A percentile compares a stretch with the other conserved stretches of the same genome.
phyloP scores from a whole-genome alignment of 257 asterid genomes.

The Perilla frutescens region DNA sequence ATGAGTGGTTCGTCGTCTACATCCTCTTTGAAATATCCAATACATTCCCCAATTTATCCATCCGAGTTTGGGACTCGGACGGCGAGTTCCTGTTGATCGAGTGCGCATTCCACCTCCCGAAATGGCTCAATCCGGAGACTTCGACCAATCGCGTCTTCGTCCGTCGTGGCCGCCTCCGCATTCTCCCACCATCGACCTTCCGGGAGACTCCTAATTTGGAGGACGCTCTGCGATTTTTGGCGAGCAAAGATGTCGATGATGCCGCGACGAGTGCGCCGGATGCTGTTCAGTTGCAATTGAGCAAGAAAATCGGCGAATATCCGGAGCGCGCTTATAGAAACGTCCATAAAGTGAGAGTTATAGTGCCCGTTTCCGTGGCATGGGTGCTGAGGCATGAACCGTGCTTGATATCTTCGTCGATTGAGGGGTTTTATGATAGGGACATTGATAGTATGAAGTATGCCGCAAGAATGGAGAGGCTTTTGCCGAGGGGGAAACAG shows the following conservation, averaged over 20 bases:
- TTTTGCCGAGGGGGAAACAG: slow-evolving; percentile 61
- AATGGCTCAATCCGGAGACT: slow-evolving; percentile 86
- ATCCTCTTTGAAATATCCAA: slow-evolving; percentile 70
- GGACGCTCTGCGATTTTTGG: slow-evolving; percentile 55
- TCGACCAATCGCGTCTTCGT: slow-evolving; percentile 78
- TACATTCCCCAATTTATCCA: slow-evolving; percentile 58
- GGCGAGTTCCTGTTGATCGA: slow-evolving; percentile 86
- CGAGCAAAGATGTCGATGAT: slow-evolving; percentile 21
- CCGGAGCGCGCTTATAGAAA: slow-evolving; percentile 72
- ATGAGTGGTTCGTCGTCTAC: slow-evolving; percentile 93
- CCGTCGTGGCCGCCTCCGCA: slow-evolving; percentile 67
- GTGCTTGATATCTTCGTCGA: slow-evolving; percentile 67
- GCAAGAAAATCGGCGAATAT: slow-evolving; percentile 64
- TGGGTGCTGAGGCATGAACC: slow-evolving; percentile 83
- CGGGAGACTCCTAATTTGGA: slow-evolving; percentile 50
- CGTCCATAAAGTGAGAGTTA: slow-evolving; percentile 67
- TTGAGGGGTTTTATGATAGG: slow-evolving; percentile 89
- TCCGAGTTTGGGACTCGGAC: slow-evolving; percentile 79
- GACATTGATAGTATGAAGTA: slow-evolving; percentile 89
- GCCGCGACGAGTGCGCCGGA: slow-evolving; percentile 52
- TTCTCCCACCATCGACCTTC: slow-evolving; percentile 57
- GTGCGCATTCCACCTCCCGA: slow-evolving; percentile 85
- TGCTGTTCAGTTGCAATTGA: slow-evolving; percentile 65
- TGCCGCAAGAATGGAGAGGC: slow-evolving; percentile 80
- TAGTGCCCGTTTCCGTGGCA: slow-evolving; percentile 74